These are phyloP conservation scores for Strobilomyces echinocephalus DNA, from an alignment of 768 basidiomycete genomes.

Conservation along the genomic window DNA sequence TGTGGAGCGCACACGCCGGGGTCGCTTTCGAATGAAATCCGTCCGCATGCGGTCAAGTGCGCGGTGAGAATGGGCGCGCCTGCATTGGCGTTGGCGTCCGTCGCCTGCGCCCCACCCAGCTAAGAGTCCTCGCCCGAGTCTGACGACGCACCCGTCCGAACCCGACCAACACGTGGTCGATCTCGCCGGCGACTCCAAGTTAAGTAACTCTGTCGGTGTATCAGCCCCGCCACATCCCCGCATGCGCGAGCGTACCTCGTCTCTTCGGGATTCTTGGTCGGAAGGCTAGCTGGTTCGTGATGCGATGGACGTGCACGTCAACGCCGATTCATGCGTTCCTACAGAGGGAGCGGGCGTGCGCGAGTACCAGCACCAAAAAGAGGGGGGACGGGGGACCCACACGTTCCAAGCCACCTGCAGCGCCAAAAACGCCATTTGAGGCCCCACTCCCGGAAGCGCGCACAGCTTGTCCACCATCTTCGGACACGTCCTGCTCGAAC, in stretches of 20 bases:
- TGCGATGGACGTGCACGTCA: constrained; percentile 93
- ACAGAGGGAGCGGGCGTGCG: neutral
- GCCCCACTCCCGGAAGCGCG: constrained; percentile 86
- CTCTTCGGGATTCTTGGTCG: constrained; percentile 90
- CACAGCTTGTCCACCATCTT: constrained; percentile 85
- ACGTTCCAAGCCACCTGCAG: constrained; percentile 83
- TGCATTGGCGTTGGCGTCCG: too few species aligned
- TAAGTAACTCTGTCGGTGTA: constrained; percentile 51
- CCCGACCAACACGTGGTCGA: constrained; percentile 77
- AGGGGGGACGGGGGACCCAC: constrained; percentile 35
- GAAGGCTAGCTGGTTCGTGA: constrained; percentile 92
- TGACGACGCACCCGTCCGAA: constrained; percentile 65
- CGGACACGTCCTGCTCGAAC: constrained; percentile 81
- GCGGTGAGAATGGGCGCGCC: too few species aligned
- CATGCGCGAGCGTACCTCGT: constrained; percentile 52
- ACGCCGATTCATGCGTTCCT: constrained; percentile 92
- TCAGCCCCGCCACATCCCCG: neutral
- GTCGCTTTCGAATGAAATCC: too few species aligned
- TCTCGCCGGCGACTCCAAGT: constrained; percentile 62
- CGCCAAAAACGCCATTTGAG: constrained; percentile 91
- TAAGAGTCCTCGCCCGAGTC: neutral
- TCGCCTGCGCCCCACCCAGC: too few species aligned
- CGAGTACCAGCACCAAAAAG: too few species aligned
- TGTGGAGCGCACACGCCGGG: too few species aligned
- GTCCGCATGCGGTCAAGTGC: too few species aligned